Conservation (phyloP, 176 grass and related monocot genomes). For the Pharus latifolius region DNA sequence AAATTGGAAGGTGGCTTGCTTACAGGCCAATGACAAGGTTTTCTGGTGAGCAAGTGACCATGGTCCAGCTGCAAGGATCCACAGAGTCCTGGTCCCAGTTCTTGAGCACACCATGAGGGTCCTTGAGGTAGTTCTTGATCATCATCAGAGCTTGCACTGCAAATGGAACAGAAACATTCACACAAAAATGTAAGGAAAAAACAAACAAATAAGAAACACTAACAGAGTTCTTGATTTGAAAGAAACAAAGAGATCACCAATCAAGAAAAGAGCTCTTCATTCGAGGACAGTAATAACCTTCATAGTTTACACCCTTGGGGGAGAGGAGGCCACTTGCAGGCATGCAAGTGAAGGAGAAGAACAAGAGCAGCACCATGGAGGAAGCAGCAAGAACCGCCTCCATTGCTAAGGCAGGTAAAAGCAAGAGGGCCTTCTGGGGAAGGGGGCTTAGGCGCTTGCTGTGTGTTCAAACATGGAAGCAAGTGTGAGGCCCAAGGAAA, state of each 20-base stretch:
- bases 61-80: slow-evolving; percentile 93
- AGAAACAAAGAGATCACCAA: slow-evolving; percentile 1
- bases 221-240: background rate
- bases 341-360: slow-evolving; percentile 5
- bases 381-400: slow-evolving; percentile 10
- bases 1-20: slow-evolving; percentile 9
- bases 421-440: background rate
- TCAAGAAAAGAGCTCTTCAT: slow-evolving; percentile 3
- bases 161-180: background rate
- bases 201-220: background rate
- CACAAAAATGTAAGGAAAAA: background rate
- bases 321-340: slow-evolving; percentile 51
- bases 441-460: slow-evolving; percentile 13
- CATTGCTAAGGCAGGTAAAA: slow-evolving; percentile 15
- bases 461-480: slow-evolving; percentile 30
- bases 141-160: slow-evolving; percentile 84
- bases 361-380: slow-evolving; percentile 4
- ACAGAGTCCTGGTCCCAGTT: slow-evolving; percentile 93
- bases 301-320: slow-evolving; percentile 80
- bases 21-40: slow-evolving; percentile 62
- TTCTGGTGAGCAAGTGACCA: slow-evolving; percentile 70
- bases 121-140: slow-evolving; percentile 67
- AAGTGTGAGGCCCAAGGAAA: slow-evolving; percentile 31
- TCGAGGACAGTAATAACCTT: slow-evolving; percentile 42
- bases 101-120: slow-evolving; percentile 63